Evolutionary conservation across 2,329 filamentous ascomycete species (phyloP).

Genomic region (Orbilia javanica): DNA sequence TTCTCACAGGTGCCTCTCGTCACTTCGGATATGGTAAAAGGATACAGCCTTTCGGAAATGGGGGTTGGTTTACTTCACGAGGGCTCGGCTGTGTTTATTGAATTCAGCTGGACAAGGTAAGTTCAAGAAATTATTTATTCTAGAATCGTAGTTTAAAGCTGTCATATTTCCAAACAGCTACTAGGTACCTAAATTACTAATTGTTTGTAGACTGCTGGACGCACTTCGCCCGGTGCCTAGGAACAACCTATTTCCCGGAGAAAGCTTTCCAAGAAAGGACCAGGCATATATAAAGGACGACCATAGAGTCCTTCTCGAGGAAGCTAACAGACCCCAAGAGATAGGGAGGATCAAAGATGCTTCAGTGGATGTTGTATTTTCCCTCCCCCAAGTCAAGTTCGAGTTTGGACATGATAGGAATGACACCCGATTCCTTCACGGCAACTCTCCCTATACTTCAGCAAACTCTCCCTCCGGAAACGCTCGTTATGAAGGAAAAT

Average conservation of each 20-base stretch:
- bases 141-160: too few relatives aligned
- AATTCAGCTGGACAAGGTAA: slow-evolving; percentile 52
- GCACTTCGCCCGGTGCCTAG: slow-evolving; percentile 21
- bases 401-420: slow-evolving; percentile 18
- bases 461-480: slow-evolving; percentile 47
- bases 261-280: slow-evolving; percentile 8
- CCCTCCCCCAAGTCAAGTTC: slow-evolving; percentile 52
- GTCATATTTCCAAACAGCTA: too few relatives aligned
- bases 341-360: slow-evolving; percentile 38
- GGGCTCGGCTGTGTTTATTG: slow-evolving; percentile 47
- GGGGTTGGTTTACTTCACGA: slow-evolving; percentile 56
- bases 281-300: slow-evolving; percentile 31
- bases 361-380: slow-evolving; percentile 43
- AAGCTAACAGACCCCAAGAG: slow-evolving; percentile 4
- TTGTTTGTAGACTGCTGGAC: slow-evolving; percentile 19
- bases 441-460: slow-evolving; percentile 20
- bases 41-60: slow-evolving; percentile 48
- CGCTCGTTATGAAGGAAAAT: slow-evolving; percentile 51
- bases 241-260: slow-evolving; percentile 25
- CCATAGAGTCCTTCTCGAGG: slow-evolving; percentile 21
- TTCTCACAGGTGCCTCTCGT: slow-evolving; percentile 33
- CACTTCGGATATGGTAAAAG: slow-evolving; percentile 48
- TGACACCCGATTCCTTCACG: slow-evolving; percentile 23
- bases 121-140: not conserved
- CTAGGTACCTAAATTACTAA: not conserved